Evolutionary conservation across 116 monocot genomes (phyloP).

Genomic region (Papilionanthe hybrid): DNA sequence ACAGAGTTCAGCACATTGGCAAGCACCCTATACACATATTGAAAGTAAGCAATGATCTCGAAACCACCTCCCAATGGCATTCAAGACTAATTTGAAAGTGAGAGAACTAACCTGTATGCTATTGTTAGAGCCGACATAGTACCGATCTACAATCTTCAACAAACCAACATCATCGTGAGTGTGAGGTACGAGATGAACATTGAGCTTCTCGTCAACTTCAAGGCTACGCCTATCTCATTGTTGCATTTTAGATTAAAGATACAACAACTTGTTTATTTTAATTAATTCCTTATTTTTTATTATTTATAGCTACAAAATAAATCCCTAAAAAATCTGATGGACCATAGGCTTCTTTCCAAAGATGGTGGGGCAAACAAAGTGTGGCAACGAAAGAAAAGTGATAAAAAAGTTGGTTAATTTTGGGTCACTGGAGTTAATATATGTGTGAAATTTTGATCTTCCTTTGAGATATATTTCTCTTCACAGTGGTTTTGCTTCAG

Average conservation of each 20-base stretch:
- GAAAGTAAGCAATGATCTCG: neutral
- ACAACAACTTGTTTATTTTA: neutral
- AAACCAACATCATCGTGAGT: too few species aligned
- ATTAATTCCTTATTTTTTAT: neutral
- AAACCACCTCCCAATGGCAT: neutral
- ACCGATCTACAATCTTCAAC: too few species aligned
- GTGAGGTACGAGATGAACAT: too few species aligned
- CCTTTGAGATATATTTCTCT: neutral
- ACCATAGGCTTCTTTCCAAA: constrained; percentile 68
- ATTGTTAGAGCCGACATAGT: too few species aligned
- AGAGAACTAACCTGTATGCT: neutral
- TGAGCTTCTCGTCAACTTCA: too few species aligned
- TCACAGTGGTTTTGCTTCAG: neutral
- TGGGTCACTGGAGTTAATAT: constrained; percentile 73
- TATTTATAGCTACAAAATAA: neutral
- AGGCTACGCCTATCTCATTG: neutral
- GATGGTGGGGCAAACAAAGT: constrained; percentile 66
- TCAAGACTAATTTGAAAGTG: neutral
- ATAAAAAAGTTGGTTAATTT: constrained; percentile 41
- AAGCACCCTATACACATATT: constrained; percentile 53
- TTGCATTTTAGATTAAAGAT: neutral
- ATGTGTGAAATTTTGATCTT: neutral
- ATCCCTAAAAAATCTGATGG: neutral
- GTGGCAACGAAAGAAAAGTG: constrained; percentile 25
- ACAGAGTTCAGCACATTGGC: constrained; percentile 74